Percentiles rank a stretch among this genome's conserved stretches.
These are phyloP conservation scores for Rhynchosporium secalis DNA, from an alignment of 2,329 filamentous ascomycete genomes.

Conservation along the genomic window DNA sequence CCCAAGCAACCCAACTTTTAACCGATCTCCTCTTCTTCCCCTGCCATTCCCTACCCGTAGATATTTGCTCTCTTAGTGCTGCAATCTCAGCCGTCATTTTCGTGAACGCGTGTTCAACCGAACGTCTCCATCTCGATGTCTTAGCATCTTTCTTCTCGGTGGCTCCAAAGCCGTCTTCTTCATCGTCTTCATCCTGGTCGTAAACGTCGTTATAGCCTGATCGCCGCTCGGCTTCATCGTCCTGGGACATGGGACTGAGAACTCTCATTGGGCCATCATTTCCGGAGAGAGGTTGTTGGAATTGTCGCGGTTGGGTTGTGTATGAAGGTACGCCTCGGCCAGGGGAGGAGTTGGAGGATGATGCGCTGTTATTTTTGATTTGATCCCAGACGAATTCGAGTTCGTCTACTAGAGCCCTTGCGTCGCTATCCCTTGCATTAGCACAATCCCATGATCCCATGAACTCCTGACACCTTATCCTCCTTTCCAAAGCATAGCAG, in stretches of 20 bases:
- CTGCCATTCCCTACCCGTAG: conserved; percentile 70
- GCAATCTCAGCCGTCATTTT: conserved; percentile 92
- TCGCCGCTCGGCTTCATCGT: conserved; percentile 64
- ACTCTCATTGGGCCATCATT: conserved; percentile 64
- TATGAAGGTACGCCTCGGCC: conserved; percentile 42
- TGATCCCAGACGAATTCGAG: conserved; percentile 99
- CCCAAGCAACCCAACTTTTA: conserved; percentile 69
- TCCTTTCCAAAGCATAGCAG: background rate
- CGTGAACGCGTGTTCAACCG: conserved; percentile 82
- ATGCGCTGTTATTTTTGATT: conserved; percentile 81
- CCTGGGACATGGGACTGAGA: conserved; percentile 83
- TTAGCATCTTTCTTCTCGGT: conserved; percentile 43
- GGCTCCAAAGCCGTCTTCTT: conserved; percentile 39
- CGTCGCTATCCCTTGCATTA: conserved; percentile 56
- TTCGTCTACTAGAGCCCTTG: conserved; percentile 83
- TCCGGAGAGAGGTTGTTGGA: conserved; percentile 50
- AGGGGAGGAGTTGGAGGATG: conserved; percentile 59
- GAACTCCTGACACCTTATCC: background rate
- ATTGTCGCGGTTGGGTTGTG: conserved; percentile 42
- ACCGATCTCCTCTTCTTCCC: conserved; percentile 64
- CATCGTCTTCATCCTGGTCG: conserved; percentile 46
- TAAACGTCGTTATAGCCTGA: conserved; percentile 46
- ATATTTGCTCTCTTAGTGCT: conserved; percentile 87
- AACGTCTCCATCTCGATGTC: conserved; percentile 68
- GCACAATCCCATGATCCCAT: background rate